Base-by-base conservation (phyloP, 1,284 basidiomycete species). In the Pisolithus thermaeus region DNA sequence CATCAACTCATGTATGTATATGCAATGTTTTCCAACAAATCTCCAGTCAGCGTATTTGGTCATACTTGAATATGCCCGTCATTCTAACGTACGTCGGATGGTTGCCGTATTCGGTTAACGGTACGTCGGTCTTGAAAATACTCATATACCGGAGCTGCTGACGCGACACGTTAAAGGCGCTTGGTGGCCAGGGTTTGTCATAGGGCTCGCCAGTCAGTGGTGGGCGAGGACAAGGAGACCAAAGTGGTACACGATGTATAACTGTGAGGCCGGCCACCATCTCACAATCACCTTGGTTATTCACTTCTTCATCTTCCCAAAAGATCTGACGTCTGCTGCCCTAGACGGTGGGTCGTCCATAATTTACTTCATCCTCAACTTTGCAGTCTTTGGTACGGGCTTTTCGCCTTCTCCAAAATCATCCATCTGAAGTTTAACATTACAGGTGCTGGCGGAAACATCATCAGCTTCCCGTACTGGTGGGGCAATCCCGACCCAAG, bases 101-200 rank as follows among this genome's bases (percentile, higher is more conserved):
- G 64, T 66, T 80, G 44, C 77, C 78, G 7, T 80, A 77, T 64
- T 79, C 77, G 0, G 78, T 80, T 42, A 80, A 80, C 58, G 78
- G 78, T 46, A 71, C 73, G 66, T 74, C n/a, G 5, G 12, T 32
- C 16, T 12, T 37, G 28, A 25, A 25, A 9, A 45, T 2, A 64
- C 67, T 67, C 62, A 63, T 59, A 51, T 20, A 52, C 48, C 3
- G 42, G 11, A 45, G 30, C 38, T 54, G 35, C 38, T 49, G 3
- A 53, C 28, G 39, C 32, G n/a, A 12, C 23, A 22, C 12, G 12
- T 18, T n/a, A 11, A 27, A 55, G 54, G 54, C 14, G 53, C 53
- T 52, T 61, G 68, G 69, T 73, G 74, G 73, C 73, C 75, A 7
- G 79, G 77, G 52, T 55, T 76, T 46, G 60, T 78, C 28, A 76